Conservation (phyloP, 148 eudicot species). For the Bassia scoparia region DNA sequence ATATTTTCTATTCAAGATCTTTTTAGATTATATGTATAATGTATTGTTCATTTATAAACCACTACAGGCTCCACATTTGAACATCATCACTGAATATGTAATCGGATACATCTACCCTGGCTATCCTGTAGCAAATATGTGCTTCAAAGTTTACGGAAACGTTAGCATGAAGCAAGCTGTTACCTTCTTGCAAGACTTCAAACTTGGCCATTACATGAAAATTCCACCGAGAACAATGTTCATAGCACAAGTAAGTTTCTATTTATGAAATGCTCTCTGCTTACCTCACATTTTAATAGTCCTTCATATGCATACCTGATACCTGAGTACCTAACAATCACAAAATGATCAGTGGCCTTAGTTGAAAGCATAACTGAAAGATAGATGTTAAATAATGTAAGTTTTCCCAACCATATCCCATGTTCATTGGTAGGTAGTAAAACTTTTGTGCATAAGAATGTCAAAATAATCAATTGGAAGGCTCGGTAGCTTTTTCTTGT, state of each 20-base stretch:
- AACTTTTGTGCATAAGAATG: too few species aligned
- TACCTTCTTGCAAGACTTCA: conserved; percentile 94
- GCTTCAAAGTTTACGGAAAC: conserved; percentile 93
- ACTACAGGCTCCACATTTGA: conserved; percentile 73
- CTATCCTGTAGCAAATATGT: conserved; percentile 96
- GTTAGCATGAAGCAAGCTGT: conserved; percentile 92
- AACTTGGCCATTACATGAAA: conserved; percentile 99
- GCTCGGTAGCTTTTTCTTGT: too few species aligned
- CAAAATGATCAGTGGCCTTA: not conserved
- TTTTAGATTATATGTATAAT: not conserved
- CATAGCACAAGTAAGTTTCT: conserved; percentile 77
- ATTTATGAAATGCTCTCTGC: not conserved
- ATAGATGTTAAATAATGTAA: not conserved
- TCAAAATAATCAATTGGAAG: too few species aligned
- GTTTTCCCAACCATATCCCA: too few species aligned
- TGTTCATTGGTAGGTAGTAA: too few species aligned
- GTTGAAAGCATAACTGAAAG: not conserved
- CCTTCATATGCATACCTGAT: not conserved
- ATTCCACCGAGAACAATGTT: conserved; percentile 96
- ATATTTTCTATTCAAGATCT: not conserved
- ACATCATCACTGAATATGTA: conserved; percentile 88
- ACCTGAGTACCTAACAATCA: not conserved
- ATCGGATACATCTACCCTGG: conserved; percentile 97
- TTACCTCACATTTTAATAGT: not conserved
- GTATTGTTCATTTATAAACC: not conserved